Evolutionary conservation across 257 asterid genomes (phyloP), one percentile per base, ranked within the genome.

Genomic region (Penstemon newberryi): DNA sequence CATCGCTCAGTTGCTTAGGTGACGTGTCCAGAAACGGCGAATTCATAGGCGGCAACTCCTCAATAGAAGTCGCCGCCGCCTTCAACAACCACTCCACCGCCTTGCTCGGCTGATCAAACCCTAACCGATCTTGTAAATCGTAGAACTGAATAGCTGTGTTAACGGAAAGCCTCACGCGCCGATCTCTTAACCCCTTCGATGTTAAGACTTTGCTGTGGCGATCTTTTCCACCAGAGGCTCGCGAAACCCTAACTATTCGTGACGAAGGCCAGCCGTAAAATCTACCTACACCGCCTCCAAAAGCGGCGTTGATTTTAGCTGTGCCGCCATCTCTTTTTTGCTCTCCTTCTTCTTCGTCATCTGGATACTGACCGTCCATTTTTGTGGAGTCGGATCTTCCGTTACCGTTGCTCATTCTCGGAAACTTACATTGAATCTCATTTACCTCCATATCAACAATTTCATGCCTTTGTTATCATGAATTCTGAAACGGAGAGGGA

Each of bases 41-140:
- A 52, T 58, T 77, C 57, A 89, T 80, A 15, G 85, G 82, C 38
- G 96, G 98, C 37, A 92, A 87, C 77, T 89, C 91, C 3, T 78
- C 57, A 4, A 92, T 89, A 0, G 96, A 86, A 42, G 72, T 68
- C 9, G 87, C 85, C 1, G 96, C 96, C 25, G 84, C 96, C 65
- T 84, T 87, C 18, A 92, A 79, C 70, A 92, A 81, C 98, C 98
- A 92, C 77, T 92, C 98, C 60, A 92, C 88, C 70, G 96, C 98
- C 83, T 92, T 89, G 76, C 95, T 89, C 15, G 96, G 98, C 83
- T 88, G 95, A 76, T 91, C 96, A 71, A 67, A 81, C 4, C 98
- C 96, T 49, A 91, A 80, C 1, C 98, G 82, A 13, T 92, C 98
- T 72, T 87, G 98, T 36, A 92, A 77, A 76, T 92, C 96, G 33